Base-by-base conservation (phyloP, 805 yeast species). In the Monosporozyma servazzii region DNA sequence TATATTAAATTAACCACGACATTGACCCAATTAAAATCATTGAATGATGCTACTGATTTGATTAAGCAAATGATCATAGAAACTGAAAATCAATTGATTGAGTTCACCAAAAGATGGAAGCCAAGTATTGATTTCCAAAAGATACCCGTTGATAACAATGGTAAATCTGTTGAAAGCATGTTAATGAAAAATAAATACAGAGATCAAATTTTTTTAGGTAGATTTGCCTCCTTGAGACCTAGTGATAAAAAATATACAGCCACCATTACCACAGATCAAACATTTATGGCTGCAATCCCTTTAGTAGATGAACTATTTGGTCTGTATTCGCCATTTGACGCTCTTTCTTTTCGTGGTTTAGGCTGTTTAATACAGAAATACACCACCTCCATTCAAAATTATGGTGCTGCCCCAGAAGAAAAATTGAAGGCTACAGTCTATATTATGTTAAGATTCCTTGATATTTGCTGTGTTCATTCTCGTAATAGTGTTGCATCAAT, bases 301-400 rank as follows among this genome's bases (percentile, higher is more conserved):
- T 46, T 64, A 25, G 52, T 65, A 9, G 68, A 64, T 53, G 64
- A 58, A 18, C 30, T 56, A 11, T 60, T 58, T 47, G 68, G 68
- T 3, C 51, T 66, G 18, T 64, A 61, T 48, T 55, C 62, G 2
- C 62, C 68, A 3, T 51, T 55, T 25, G 60, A 61, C 23, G 51
- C 58, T 6, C 45, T 63, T 17, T 66, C 70, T 2, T 49, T 64
- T n/a, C 56, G 62, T 51, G 69, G 69, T 29, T 59, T 65, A n/a
- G 66, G 64, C 33, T 53, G 48, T 30, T 52, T 62, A 25, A 54
- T 62, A 42, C 37, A 42, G n/a, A 49, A 50, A 36, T 29, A 47
- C 11, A 30, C 43, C 1, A 5, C 2, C 5, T 4, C 27, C 9
- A 27, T 40, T 5, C 44, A 40, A 40, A 40, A 13, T 21, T 40